A percentile compares a stretch with the other conserved stretches of the same genome.
Evolutionary conservation across 73 alveolate genomes (phyloP).

Genomic region (Tetrahymena elliotti): DNA sequence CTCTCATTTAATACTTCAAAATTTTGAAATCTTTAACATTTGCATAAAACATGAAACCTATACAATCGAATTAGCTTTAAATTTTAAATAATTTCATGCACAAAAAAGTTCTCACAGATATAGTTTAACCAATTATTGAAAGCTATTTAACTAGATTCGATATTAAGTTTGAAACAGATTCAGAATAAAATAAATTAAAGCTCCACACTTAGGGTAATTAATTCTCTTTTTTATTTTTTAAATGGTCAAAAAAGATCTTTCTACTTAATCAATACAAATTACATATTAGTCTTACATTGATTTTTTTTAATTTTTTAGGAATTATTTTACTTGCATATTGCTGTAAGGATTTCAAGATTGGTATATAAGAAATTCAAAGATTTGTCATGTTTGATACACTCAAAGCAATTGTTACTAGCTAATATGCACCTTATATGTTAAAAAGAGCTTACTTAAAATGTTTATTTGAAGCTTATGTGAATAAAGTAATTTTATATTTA

Average conservation of each 20-base stretch:
- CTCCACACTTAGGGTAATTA: background rate
- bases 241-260: too few relatives aligned
- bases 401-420: background rate
- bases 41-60: background rate
- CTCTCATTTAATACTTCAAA: constrained; percentile 18
- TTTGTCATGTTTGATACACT: constrained; percentile 12
- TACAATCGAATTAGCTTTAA: constrained; percentile 9
- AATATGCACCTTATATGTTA: constrained; percentile 1
- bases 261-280: too few relatives aligned
- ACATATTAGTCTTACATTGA: too few relatives aligned
- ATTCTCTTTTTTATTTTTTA: too few relatives aligned
- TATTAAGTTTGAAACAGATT: background rate
- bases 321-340: constrained; percentile 14
- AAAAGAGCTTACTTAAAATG: constrained; percentile 27
- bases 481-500: too few relatives aligned
- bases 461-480: constrained; percentile 30
- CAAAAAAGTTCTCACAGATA: background rate
- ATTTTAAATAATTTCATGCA: constrained; percentile 15
- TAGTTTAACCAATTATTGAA: constrained; percentile 16
- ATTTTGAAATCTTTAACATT: constrained; percentile 10
- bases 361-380: constrained; percentile 36
- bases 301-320: background rate
- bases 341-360: constrained; percentile 22
- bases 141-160: background rate
- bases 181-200: background rate